Percentiles rank a stretch among this genome's conserved stretches.
Conservation (phyloP, 768 basidiomycete genomes). For the Lactifluus pinguis region DNA sequence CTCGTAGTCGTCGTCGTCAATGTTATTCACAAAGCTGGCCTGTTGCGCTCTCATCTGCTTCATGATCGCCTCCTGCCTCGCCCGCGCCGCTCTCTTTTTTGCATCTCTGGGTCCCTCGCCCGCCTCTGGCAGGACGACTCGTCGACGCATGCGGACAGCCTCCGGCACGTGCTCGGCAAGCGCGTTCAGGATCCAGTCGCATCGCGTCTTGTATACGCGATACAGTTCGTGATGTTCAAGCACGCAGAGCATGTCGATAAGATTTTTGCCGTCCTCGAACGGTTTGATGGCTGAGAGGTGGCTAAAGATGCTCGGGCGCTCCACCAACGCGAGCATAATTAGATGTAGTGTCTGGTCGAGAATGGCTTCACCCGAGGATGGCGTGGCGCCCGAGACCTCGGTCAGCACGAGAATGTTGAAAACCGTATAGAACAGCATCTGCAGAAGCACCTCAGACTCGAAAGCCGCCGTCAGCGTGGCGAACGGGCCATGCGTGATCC, state of each 20-base stretch:
- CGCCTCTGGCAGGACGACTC: slow-evolving; percentile 30
- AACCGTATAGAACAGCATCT: slow-evolving; percentile 76
- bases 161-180: slow-evolving; percentile 48
- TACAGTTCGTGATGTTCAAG: slow-evolving; percentile 74
- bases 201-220: slow-evolving; percentile 54
- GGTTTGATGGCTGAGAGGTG: slow-evolving; percentile 41
- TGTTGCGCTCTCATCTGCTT: slow-evolving; percentile 92
- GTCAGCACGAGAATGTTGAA: slow-evolving; percentile 65
- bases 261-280: slow-evolving; percentile 51
- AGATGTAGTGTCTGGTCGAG: slow-evolving; percentile 85
- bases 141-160: slow-evolving; percentile 45
- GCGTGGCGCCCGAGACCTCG: slow-evolving; percentile 47
- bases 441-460: slow-evolving; percentile 61
- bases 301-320: slow-evolving; percentile 56
- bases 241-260: slow-evolving; percentile 64
- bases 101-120: slow-evolving; percentile 51
- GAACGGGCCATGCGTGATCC: slow-evolving; percentile 62
- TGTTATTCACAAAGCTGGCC: slow-evolving; percentile 72
- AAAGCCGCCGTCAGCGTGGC: slow-evolving; percentile 51
- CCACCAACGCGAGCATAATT: slow-evolving; percentile 74
- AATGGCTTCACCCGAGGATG: slow-evolving; percentile 79
- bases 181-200: slow-evolving; percentile 64
- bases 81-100: slow-evolving; percentile 80
- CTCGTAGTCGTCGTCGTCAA: slow-evolving; percentile 64
- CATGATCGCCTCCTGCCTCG: slow-evolving; percentile 90